Base-by-base conservation (phyloP, 805 yeast species). In the Lipomyces kockii region DNA sequence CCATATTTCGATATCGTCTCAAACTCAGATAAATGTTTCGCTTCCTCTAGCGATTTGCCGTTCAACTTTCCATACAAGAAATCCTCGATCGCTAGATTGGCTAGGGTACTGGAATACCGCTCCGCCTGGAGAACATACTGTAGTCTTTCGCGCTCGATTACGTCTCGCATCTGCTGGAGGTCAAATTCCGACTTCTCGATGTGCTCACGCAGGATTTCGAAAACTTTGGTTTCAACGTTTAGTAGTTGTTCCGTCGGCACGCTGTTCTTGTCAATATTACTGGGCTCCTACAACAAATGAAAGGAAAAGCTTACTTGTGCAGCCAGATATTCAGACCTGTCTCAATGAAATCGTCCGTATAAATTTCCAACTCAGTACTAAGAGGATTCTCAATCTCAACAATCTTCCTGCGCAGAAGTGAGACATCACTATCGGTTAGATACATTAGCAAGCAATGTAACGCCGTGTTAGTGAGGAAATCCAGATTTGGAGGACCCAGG, bases 351-450 rank as follows among this genome's bases (percentile, higher is more conserved):
- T 91, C 94, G 71, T 91, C 96, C 0, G 94, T 88, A 74, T 87
- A 86, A 71, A 83, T 87, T 35, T 84, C 87, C 3, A 89, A 82
- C 37, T 87, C 87, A 14, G 91, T 87, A 1, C 97, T 94, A 61
- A 87, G 78, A 0, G 98, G 97, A 59, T 90, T 86, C 34, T 87
- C 91, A 59, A 90, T 85, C 74, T 94, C 98, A 27, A 93, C 91
- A 68, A 95, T 82, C 66, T 84, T 78, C 73, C 86, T 86, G 70
- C 86, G 86, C 67, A 95, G 84, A 32, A 92, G 82, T 1, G 98
- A 90, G 57, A 91, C 86, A 0, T 97, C 87, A 2, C 89, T 85
- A 60, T 87, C 89, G 3, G 96, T 86, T 62, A 94, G 83, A 76
- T 94, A 95, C 34, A 85, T 83, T 22, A 92, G 85, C 17, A 95